Conservation (phyloP, 306 rosid genomes). For the Pterocarpus macrocarpus region DNA sequence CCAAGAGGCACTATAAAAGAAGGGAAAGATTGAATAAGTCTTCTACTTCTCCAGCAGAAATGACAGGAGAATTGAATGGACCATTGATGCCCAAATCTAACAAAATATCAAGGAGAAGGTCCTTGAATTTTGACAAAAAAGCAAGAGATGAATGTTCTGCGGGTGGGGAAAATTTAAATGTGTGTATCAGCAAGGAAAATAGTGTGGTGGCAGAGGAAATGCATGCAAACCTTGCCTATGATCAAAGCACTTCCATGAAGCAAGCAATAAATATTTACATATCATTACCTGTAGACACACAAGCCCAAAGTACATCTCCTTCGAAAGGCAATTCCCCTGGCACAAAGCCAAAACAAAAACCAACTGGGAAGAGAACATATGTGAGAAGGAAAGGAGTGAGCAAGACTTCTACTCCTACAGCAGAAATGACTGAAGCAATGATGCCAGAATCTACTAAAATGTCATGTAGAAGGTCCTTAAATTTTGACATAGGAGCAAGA, state of each 20-base stretch:
- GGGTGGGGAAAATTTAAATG: constrained; percentile 38
- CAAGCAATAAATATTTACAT: constrained; percentile 38
- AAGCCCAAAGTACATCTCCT: constrained; percentile 38
- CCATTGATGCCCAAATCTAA: constrained; percentile 31
- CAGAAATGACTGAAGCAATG: constrained; percentile 44
- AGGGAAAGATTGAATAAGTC: constrained; percentile 45
- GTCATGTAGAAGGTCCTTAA: constrained; percentile 62
- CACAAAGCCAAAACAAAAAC: constrained; percentile 35
- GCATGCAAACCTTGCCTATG: constrained; percentile 37
- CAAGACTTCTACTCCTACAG: constrained; percentile 46
- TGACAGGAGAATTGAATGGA: constrained; percentile 38
- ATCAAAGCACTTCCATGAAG: constrained; percentile 4
- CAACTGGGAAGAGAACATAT: constrained; percentile 54
- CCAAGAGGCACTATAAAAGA: constrained; percentile 57
- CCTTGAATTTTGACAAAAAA: constrained; percentile 52
- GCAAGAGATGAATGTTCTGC: constrained; percentile 49
- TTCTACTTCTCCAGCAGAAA: constrained; percentile 41
- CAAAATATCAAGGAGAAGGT: constrained; percentile 56
- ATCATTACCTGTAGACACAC: constrained; percentile 38
- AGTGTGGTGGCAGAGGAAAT: constrained; percentile 39
- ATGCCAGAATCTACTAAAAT: constrained; percentile 43
- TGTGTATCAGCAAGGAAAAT: constrained; percentile 36
- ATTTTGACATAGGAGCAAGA: constrained; percentile 47
- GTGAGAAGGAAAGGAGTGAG: constrained; percentile 53
- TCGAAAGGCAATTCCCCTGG: constrained; percentile 30